Evolutionary conservation across 2,329 filamentous ascomycete species (phyloP), one percentile per base, ranked within the genome.

Genomic region (Alternaria infectoria): DNA sequence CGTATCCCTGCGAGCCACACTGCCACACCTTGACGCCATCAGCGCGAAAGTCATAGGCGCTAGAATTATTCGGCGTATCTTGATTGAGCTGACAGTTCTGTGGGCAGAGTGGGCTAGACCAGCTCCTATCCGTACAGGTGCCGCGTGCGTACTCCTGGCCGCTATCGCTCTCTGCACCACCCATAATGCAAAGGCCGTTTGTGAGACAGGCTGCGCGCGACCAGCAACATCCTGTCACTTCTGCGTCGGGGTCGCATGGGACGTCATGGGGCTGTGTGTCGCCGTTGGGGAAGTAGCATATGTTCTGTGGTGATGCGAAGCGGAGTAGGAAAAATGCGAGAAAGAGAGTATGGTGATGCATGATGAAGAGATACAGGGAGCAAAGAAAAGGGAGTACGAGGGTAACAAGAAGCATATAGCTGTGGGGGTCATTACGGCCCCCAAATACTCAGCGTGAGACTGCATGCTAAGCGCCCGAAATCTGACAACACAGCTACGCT

Each of bases 351-450:
- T 9, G 15, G 30, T 25, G 15, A 17, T 2, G 19, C 50, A 54
- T 43, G 19, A 4, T 32, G 30, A 23, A 4, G 8, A 10, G 4
- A 9, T 50, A 19, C 5, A 15, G 10, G 0, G 19, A 5, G 4
- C 3, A 15, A 6, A 3, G 2, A n/a, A 23, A 13, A 3, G 19
- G 4, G 5, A 21, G 26, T 8, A 23, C 0, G 28, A 4, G 5
- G 3, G 26, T n/a, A 51, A 1, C 8, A 21, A 15, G 13, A 10
- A 23, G 49, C 49, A n/a, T 13, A 52, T 51, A 17, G 13, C 2
- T 13, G 19, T 5, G 3, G 2, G 5, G 21, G 28, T 21, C 21
- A 1, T 52, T 23, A 52, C 11, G 28, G 19, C 13, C 17, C 49
- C 28, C 1, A 36, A 3, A 6, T 8, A 1, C 1, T 6, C 49